These are phyloP conservation scores for Boletus huronensis DNA, from an alignment of 768 basidiomycete genomes.

Conservation along the genomic window DNA sequence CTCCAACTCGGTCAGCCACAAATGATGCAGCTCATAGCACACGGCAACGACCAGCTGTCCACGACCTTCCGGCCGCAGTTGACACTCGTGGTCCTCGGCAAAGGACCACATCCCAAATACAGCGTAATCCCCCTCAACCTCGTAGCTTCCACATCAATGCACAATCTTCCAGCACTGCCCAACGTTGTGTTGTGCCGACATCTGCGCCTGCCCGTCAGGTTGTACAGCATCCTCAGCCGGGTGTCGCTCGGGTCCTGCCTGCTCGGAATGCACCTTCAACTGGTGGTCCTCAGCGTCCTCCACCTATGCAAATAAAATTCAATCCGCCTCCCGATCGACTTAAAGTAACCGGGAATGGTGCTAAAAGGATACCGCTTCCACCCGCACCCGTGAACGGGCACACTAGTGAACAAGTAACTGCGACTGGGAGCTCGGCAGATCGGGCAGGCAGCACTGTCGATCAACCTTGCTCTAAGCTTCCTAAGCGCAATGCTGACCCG, in stretches of 20 bases:
- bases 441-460: not conserved
- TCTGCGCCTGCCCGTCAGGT: conserved; percentile 9
- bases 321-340: conserved; percentile 21
- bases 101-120: conserved; percentile 18
- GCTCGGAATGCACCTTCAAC: conserved; percentile 1
- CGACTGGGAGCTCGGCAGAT: not conserved
- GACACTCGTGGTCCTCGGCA: conserved; percentile 14
- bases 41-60: conserved; percentile 10
- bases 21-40: not conserved
- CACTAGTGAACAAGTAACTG: not conserved
- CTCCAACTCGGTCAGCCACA: conserved; percentile 5
- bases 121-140: conserved; percentile 13
- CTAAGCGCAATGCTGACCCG: conserved; percentile 3
- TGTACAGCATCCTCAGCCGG: conserved; percentile 4
- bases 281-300: conserved; percentile 27
- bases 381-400: conserved; percentile 3
- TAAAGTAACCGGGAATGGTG: conserved; percentile 29
- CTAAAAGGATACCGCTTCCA: conserved; percentile 33
- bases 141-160: conserved; percentile 13
- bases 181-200: conserved; percentile 14
- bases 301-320: conserved; percentile 21
- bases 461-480: conserved; percentile 10
- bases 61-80: not conserved
- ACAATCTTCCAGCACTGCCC: conserved; percentile 20
- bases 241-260: conserved; percentile 2